These are phyloP conservation scores for Cucumis sativus DNA, from an alignment of 306 rosid genomes.

Conservation along the genomic window Cucumber_9930_V3 NC_026655.2:19296001-19296500, in stretches of 20 bases:
- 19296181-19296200: conserved; percentile 2
- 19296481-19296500: background rate
- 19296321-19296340: background rate
- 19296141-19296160: background rate
- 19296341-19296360: conserved; percentile 7
- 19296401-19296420: background rate
- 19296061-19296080: background rate
- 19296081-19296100: background rate
- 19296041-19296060: background rate
- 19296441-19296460: conserved; percentile 1
- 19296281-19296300: background rate
- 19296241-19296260: background rate
- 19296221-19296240: background rate
- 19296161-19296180: conserved; percentile 3
- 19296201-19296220: conserved; percentile 4
- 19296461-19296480: background rate
- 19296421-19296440: background rate
- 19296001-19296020: conserved; percentile 4
- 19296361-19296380: background rate
- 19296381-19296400: background rate
- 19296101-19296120: background rate
- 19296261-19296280: background rate
- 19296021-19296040: background rate
- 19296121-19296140: background rate
- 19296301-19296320: background rate